Conservation (phyloP, 1,284 basidiomycete genomes). For the Pholiota adiposa region DNA sequence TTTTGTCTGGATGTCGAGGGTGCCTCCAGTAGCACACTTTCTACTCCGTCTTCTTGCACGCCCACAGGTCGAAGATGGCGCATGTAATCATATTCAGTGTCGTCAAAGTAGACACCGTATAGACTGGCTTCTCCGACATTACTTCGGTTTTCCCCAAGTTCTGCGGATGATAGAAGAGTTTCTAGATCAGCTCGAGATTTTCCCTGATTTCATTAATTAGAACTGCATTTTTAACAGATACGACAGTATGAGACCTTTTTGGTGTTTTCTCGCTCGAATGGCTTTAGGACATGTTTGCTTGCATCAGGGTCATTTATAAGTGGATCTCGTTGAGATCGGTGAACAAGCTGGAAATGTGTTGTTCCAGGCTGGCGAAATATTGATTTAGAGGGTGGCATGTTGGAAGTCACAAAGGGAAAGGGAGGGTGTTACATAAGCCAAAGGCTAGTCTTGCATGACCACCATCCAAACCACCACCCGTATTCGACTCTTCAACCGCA, state of each 20-base stretch:
- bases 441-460: constrained; percentile 32
- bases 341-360: constrained; percentile 96
- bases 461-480: constrained; percentile 28
- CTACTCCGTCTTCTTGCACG: constrained; percentile 73
- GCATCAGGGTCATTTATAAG: constrained; percentile 94
- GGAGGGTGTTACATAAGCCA: constrained; percentile 38
- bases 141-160: constrained; percentile 52
- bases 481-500: constrained; percentile 17
- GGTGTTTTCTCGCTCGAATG: constrained; percentile 73
- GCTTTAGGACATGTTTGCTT: constrained; percentile 86
- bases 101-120: constrained; percentile 96
- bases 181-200: constrained; percentile 82
- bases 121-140: constrained; percentile 86
- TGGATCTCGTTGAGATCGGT: constrained; percentile 95
- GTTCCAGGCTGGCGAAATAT: constrained; percentile 89
- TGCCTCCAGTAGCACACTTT: constrained; percentile 78
- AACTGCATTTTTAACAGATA: constrained; percentile 17
- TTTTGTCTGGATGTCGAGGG: constrained; percentile 44
- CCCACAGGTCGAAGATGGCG: constrained; percentile 89
- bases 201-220: constrained; percentile 50
- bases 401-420: constrained; percentile 30
- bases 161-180: constrained; percentile 57
- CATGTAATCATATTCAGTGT: constrained; percentile 99
- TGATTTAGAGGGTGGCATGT: constrained; percentile 73
- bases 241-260: constrained; percentile 57